Evolutionary conservation across 352 stramenopile species (phyloP).

Genomic region (Phytophthora idaei): DNA sequence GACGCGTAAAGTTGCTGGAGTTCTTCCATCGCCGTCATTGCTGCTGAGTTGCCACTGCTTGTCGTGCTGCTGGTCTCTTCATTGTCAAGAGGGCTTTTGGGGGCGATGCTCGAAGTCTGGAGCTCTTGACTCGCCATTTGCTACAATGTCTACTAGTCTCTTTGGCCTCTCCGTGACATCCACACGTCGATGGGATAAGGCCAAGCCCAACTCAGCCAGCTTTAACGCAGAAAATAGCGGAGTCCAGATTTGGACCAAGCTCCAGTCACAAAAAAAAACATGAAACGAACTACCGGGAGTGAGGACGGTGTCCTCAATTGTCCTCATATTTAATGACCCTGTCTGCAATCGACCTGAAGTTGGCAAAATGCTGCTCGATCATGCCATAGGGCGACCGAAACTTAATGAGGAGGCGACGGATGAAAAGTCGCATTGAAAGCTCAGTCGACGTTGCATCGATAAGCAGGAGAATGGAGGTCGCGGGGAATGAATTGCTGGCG

Average conservation of each 20-base stretch:
- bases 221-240: conserved; percentile 33
- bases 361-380: no score
- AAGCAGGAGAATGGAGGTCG: conserved; percentile 33
- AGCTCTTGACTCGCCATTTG: conserved; percentile 23
- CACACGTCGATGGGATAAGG: conserved; percentile 24
- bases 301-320: conserved; percentile 9
- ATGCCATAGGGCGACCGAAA: background rate
- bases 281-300: conserved; percentile 15
- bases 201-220: conserved; percentile 4
- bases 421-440: conserved; percentile 33
- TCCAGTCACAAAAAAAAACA: conserved; percentile 5
- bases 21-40: conserved; percentile 51
- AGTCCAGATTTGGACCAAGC: conserved; percentile 24
- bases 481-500: conserved; percentile 38
- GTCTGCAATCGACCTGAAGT: background rate
- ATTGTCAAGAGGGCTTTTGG: conserved; percentile 2
- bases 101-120: background rate
- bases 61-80: conserved; percentile 31
- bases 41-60: conserved; percentile 25
- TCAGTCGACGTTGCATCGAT: conserved; percentile 4
- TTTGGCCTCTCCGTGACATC: background rate
- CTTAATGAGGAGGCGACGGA: background rate
- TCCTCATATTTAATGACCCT: conserved; percentile 5
- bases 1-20: conserved; percentile 49
- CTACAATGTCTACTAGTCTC: background rate